Evolutionary conservation across 140 eudicot genomes (phyloP).

Genomic region (Senecio squalidus): DNA sequence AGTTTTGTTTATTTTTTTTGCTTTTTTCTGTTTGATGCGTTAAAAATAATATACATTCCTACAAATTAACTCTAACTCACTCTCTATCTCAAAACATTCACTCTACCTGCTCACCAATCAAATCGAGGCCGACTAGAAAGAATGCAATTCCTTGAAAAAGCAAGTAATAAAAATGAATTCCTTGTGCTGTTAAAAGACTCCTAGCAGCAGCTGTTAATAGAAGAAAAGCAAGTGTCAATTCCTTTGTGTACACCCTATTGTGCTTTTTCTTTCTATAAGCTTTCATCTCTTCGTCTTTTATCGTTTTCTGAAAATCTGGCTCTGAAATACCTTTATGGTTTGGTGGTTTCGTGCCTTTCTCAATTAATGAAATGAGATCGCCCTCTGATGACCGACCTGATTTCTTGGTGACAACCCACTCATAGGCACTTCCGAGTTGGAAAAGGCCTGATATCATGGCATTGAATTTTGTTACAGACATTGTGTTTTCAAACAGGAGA

Average conservation of each 20-base stretch:
- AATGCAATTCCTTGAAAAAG: constrained; percentile 89
- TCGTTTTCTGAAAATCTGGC: constrained; percentile 34
- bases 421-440: constrained; percentile 90
- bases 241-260: constrained; percentile 82
- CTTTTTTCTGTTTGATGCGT: too few species aligned
- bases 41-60: too few species aligned
- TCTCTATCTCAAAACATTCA: too few species aligned
- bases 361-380: constrained; percentile 50
- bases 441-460: constrained; percentile 97
- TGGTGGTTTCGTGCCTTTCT: constrained; percentile 28
- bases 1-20: too few species aligned
- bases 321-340: constrained; percentile 38
- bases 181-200: constrained; percentile 90
- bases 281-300: constrained; percentile 35
- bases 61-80: too few species aligned
- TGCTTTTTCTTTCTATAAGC: constrained; percentile 52
- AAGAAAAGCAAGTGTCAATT: constrained; percentile 74
- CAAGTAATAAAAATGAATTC: constrained; percentile 92
- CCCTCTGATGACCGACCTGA: constrained; percentile 94
- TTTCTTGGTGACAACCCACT: constrained; percentile 97
- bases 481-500: constrained; percentile 92
- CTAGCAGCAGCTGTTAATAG: constrained; percentile 79
- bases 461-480: constrained; percentile 95
- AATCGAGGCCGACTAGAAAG: constrained; percentile 91
- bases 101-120: constrained; percentile 96